Conservation (phyloP, 2,329 filamentous ascomycete species). For the Diaporthe citriasiana region DNA sequence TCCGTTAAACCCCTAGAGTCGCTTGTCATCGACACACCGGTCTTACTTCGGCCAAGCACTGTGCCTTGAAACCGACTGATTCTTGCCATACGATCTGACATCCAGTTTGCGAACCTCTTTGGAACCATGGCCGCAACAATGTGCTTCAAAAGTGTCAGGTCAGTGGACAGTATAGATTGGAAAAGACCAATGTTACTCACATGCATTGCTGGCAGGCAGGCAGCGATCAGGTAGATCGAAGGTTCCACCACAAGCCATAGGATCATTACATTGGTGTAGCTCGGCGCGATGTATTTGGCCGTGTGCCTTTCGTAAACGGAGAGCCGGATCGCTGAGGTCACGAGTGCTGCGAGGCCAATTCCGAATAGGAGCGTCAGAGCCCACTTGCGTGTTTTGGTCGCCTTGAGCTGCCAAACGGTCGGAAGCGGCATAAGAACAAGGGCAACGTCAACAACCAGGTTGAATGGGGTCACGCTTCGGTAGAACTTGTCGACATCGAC, state of each 20-base stretch:
- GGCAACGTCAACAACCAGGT: conserved; percentile 30
- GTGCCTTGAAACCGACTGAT: conserved; percentile 1
- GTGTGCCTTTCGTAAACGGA: conserved; percentile 35
- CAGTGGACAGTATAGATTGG: background rate
- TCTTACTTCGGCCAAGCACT: conserved; percentile 29
- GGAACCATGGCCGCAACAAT: conserved; percentile 33
- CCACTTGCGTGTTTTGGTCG: conserved; percentile 34
- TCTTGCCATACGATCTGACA: conserved; percentile 33
- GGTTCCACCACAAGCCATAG: conserved; percentile 39
- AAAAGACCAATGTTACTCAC: background rate
- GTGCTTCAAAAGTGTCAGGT: conserved; percentile 19
- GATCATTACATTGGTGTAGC: conserved; percentile 38
- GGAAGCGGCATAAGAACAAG: conserved; percentile 38
- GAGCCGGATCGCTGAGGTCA: conserved; percentile 34
- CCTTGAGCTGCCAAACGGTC: conserved; percentile 38
- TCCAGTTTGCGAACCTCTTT: conserved; percentile 12
- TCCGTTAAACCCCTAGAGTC: conserved; percentile 33
- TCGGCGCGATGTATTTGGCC: conserved; percentile 33
- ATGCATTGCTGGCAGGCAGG: conserved; percentile 40
- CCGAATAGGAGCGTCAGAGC: conserved; percentile 39
- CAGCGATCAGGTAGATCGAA: conserved; percentile 38
- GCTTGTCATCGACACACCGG: conserved; percentile 30
- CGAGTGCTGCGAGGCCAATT: conserved; percentile 35
- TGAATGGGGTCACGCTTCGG: conserved; percentile 39
- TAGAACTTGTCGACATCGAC: conserved; percentile 38